Base-by-base conservation (phyloP, 768 basidiomycete genomes). In the Lenzites betulinus region DNA sequence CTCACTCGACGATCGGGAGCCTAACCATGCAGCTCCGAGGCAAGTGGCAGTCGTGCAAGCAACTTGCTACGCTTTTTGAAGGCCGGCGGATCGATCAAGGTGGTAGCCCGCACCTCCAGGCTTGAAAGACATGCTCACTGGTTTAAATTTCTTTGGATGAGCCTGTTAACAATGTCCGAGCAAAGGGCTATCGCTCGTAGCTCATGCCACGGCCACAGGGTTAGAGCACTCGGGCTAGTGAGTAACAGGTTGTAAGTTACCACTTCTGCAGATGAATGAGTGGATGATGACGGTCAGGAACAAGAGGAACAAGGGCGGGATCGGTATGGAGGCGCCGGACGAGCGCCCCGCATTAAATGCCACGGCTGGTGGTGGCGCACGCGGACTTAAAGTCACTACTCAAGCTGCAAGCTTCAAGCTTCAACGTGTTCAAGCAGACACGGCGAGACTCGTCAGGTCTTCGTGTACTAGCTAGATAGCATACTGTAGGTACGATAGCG, bases 401-500 rank as follows among this genome's bases (percentile, higher is more conserved):
- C 30, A 4, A 33, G 30, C 30, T 11, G 11, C 30, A n/a, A n/a
- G n/a, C n/a, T n/a, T n/a, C n/a, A n/a, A n/a, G n/a, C n/a, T n/a
- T 39, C 6, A 3, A 39, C 15, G 38, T 39, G 38, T 3, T 39
- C 52, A 44, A 18, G 28, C 26, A 49, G 23, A 26, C n/a, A n/a
- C n/a, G 7, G 23, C 33, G 28, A 49, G 4, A 16, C 20, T 51
- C 51, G 26, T 26, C 33, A 48, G 35, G 20, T 46, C 25, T 25
- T 22, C 33, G n/a, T 18, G 44, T 38, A 55, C 54, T 55, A 55
- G 25, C 54, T 55, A 55, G 25, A 46, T 55, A 55, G 54, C 44
- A 44, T 55, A 55, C 54, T 38, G 54, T 55, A n/a, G n/a, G n/a
- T 33, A 55, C 44, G 54, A 55, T 55, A 47, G 46, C 46, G 33